These are phyloP conservation scores for Cardiospermum halicacabum DNA, from an alignment of 345 rosid genomes.

Conservation along the genomic window DNA sequence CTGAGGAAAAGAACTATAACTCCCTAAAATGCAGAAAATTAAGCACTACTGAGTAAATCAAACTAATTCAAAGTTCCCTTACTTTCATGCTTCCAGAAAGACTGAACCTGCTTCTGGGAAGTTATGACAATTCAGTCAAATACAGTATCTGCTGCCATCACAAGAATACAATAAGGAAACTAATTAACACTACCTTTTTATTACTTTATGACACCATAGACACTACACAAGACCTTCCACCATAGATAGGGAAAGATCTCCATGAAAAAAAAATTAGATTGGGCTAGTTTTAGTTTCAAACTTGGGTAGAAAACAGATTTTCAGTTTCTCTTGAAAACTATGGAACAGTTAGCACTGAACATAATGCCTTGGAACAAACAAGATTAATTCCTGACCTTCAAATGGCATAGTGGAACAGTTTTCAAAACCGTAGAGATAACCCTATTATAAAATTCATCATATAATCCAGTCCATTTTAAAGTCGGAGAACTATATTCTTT, in stretches of 20 bases:
- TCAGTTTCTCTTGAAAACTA: neutral
- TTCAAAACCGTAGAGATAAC: neutral
- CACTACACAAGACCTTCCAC: neutral
- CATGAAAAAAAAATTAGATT: neutral
- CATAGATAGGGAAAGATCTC: neutral
- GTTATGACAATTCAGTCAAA: slow-evolving; percentile 96
- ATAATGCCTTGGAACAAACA: neutral
- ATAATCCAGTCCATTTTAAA: neutral
- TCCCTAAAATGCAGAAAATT: neutral
- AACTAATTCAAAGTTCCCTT: slow-evolving; percentile 27
- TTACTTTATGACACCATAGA: neutral
- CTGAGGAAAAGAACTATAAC: neutral
- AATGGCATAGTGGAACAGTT: neutral
- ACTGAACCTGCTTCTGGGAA: slow-evolving; percentile 96
- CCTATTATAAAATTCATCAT: neutral
- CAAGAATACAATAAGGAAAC: neutral
- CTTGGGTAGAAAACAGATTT: neutral
- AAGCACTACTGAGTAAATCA: neutral
- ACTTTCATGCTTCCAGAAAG: slow-evolving; percentile 93
- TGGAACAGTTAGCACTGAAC: neutral
- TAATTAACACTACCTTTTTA: neutral
- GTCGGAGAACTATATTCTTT: neutral
- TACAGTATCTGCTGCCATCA: slow-evolving; percentile 38
- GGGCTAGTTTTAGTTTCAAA: neutral
- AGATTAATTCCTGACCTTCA: neutral